Percentiles rank a stretch among this genome's conserved stretches.
phyloP scores from a whole-genome alignment of 768 basidiomycete species.

The Rhodotorula diobovata region DNA sequence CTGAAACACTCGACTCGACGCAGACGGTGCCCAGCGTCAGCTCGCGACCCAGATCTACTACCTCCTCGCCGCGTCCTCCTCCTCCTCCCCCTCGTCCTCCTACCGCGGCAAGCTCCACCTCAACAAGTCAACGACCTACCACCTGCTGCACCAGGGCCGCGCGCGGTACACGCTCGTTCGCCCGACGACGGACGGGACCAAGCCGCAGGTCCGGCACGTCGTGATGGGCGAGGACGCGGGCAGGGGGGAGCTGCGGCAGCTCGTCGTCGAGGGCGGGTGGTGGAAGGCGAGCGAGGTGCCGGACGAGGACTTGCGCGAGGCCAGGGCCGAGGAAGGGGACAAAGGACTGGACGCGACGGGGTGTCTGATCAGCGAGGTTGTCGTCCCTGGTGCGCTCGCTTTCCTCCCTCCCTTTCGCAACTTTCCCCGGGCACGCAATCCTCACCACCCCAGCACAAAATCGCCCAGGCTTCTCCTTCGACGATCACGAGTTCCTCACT shows the following conservation, averaged over 20 bases:
- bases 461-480: conserved; percentile 52
- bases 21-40: conserved; percentile 40
- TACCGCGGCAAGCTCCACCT: conserved; percentile 35
- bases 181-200: conserved; percentile 42
- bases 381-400: conserved; percentile 51
- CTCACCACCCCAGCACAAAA: background rate
- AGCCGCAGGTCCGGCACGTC: conserved; percentile 48
- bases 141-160: conserved; percentile 56
- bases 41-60: conserved; percentile 56
- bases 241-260: conserved; percentile 49
- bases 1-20: background rate
- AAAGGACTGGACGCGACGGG: conserved; percentile 49
- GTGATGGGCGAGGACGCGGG: conserved; percentile 52
- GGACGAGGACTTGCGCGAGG: conserved; percentile 43
- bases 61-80: conserved; percentile 46
- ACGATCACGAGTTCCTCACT: conserved; percentile 55
- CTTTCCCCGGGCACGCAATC: background rate
- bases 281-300: conserved; percentile 48
- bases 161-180: conserved; percentile 55
- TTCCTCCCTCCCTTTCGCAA: background rate
- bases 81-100: background rate
- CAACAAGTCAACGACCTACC: conserved; percentile 50
- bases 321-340: no score
- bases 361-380: conserved; percentile 60
- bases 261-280: conserved; percentile 39